Conservation (phyloP, 2,329 filamentous ascomycete genomes). For the Drechslerella dactyloides region DNA sequence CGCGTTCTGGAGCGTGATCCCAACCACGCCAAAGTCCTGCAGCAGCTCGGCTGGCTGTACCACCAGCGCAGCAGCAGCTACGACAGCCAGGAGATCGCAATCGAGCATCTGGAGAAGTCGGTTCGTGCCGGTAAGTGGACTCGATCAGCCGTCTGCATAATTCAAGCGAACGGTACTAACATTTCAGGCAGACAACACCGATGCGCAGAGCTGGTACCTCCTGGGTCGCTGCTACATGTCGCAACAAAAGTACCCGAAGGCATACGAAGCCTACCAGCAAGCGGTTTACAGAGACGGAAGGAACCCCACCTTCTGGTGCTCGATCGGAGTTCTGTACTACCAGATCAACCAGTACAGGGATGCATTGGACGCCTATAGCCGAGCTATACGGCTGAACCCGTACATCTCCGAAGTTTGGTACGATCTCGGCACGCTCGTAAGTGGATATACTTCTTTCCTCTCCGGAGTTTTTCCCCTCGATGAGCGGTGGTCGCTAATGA, state of each 20-base stretch:
- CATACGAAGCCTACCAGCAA: constrained; percentile 97
- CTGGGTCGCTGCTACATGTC: constrained; percentile 99
- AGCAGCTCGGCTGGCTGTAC: constrained; percentile 96
- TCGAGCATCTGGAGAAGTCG: constrained; percentile 96
- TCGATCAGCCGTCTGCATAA: constrained; percentile 45
- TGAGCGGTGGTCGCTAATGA: constrained; percentile 41
- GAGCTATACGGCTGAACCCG: constrained; percentile 92
- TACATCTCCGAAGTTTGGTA: constrained; percentile 99
- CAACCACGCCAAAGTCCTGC: constrained; percentile 95
- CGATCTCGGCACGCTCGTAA: constrained; percentile 90
- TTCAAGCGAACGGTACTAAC: constrained; percentile 30
- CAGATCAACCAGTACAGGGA: constrained; percentile 99
- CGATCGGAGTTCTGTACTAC: constrained; percentile 97
- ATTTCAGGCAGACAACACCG: constrained; percentile 74
- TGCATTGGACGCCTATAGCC: constrained; percentile 94
- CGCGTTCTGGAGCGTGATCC: constrained; percentile 93
- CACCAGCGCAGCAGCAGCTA: constrained; percentile 94
- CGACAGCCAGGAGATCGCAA: constrained; percentile 90
- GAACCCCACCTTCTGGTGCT: constrained; percentile 99
- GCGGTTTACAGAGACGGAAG: constrained; percentile 96
- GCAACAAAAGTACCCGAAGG: constrained; percentile 97
- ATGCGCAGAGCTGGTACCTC: constrained; percentile 98
- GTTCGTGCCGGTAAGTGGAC: constrained; percentile 85
- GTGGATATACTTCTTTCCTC: constrained; percentile 58
- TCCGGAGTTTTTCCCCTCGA: not conserved